Base-by-base conservation (phyloP, 345 rosid species). In the Camelina laxa region DNA sequence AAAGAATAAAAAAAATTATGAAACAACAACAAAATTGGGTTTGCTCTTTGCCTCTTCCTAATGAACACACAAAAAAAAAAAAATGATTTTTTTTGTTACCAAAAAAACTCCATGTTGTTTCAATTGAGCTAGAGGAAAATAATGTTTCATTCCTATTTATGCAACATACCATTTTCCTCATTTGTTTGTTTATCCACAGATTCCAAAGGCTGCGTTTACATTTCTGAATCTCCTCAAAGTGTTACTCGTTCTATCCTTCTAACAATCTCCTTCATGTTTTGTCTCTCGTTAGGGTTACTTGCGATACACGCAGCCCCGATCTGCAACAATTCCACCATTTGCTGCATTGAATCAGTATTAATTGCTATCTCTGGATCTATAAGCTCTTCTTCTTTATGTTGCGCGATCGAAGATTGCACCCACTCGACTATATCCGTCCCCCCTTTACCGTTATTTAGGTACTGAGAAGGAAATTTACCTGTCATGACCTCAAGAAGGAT, bases 391-490 rank as follows among this genome's bases (percentile, higher is more conserved):
- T 79, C 88, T 74, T 67, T 79, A 3, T 82, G 75, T 27, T 87
- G 75, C 0, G 74, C 42, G 4, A 86, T 73, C 5, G 86, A 82
- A 12, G 84, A 53, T 17, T 86, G 83, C 3, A 83, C 88, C 97
- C 84, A 80, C 17, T 85, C 83, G 36, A 88, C 86, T 0, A 87
- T 73, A 70, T 91, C 91, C 0, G 75, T 89, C 51, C 89, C 94
- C 0, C 88, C 92, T 22, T 81, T 81, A 7, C 80, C 86, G 0
- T 79, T 82, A 80, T 49, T 87, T 59, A 83, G 73, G 72, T 88
- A 89, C 31, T 89, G 96, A 10, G 87, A 82, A 5, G 96, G 98
- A 47, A 83, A 79, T 65, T 88, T 88, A 3, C 98, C 96, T 0
- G 98, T 89, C 10, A 91, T 80, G 60, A 82, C 75, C 82, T 93